These are phyloP conservation scores for Leavenworthia alabamica DNA, from an alignment of 345 rosid genomes.

Conservation along the genomic window DNA sequence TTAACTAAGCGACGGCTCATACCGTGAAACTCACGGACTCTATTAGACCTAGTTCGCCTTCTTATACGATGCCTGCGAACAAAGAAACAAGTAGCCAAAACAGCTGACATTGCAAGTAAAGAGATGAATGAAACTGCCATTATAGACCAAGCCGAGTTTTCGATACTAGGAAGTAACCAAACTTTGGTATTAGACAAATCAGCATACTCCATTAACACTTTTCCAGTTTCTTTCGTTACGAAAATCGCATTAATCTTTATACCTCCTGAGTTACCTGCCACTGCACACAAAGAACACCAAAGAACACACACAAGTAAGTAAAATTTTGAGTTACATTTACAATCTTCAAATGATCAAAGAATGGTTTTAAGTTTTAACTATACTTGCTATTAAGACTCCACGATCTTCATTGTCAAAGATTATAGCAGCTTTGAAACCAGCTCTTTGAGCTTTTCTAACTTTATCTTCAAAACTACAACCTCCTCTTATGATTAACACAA, in stretches of 20 bases:
- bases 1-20: slow-evolving; percentile 89
- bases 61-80: slow-evolving; percentile 84
- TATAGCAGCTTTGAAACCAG: slow-evolving; percentile 76
- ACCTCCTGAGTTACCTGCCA: slow-evolving; percentile 86
- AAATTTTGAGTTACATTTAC: background rate
- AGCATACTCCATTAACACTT: slow-evolving; percentile 41
- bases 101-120: slow-evolving; percentile 89
- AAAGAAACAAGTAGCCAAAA: slow-evolving; percentile 92
- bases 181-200: slow-evolving; percentile 52
- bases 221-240: slow-evolving; percentile 68
- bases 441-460: slow-evolving; percentile 77
- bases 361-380: background rate
- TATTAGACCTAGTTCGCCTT: slow-evolving; percentile 51
- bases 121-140: slow-evolving; percentile 94
- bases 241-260: slow-evolving; percentile 80
- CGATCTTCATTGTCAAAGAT: slow-evolving; percentile 56
- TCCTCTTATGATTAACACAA: slow-evolving; percentile 71
- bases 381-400: slow-evolving; percentile 75
- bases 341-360: background rate
- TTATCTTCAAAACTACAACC: slow-evolving; percentile 87
- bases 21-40: slow-evolving; percentile 77
- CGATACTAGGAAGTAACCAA: slow-evolving; percentile 71
- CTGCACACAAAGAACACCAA: too few relatives aligned
- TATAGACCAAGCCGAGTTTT: slow-evolving; percentile 91
- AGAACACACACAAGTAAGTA: background rate